phyloP scores from a whole-genome alignment of 75 land plant species.

The Pinus albicaulis region DNA sequence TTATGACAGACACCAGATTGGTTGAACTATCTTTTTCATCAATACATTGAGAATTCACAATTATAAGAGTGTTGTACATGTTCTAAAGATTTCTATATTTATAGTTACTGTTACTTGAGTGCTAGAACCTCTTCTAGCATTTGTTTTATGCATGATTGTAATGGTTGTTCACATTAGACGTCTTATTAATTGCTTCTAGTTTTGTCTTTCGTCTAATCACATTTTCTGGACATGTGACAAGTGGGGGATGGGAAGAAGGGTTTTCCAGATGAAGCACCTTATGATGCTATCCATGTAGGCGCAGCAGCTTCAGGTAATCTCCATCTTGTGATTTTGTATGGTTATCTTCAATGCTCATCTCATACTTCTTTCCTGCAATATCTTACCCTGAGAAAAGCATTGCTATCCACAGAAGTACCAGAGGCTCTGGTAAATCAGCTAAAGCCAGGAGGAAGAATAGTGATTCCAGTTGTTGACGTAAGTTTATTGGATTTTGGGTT shows the following conservation, averaged over 20 bases:
- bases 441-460: slow-evolving; percentile 95
- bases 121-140: neutral
- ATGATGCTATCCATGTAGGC: slow-evolving; percentile 93
- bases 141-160: neutral
- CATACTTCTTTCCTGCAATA: neutral
- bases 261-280: slow-evolving; percentile 78
- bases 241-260: slow-evolving; percentile 72
- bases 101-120: neutral
- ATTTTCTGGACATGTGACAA: neutral
- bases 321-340: neutral
- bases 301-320: slow-evolving; percentile 59
- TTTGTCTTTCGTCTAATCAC: neutral
- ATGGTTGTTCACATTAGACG: neutral
- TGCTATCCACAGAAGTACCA: slow-evolving; percentile 59
- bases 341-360: neutral
- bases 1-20: neutral
- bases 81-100: neutral
- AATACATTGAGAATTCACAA: too few species aligned
- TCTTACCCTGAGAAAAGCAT: neutral
- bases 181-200: neutral
- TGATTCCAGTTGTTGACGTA: slow-evolving; percentile 63
- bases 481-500: neutral
- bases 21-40: neutral
- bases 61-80: neutral
- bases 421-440: slow-evolving; percentile 74